Percentiles rank a stretch among this genome's conserved stretches.
Evolutionary conservation across 73 alveolate genomes (phyloP).

Genomic region (Stentor roeselii): DNA sequence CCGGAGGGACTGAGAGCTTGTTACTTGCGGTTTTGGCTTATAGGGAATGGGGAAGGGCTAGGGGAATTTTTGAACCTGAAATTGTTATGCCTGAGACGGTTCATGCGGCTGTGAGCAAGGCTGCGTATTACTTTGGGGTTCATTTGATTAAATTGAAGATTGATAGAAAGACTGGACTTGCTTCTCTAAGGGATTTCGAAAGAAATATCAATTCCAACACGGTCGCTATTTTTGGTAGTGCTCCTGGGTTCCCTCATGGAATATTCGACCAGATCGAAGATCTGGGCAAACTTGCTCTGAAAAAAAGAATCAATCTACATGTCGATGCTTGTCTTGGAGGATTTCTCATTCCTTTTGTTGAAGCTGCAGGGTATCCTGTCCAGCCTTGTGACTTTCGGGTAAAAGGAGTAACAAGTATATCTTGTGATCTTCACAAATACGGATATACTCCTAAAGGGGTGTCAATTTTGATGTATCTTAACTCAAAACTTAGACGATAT

Average conservation of each 20-base stretch:
- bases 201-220: constrained; percentile 74
- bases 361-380: constrained; percentile 70
- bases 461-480: constrained; percentile 80
- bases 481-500: constrained; percentile 74
- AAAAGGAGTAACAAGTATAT: constrained; percentile 97
- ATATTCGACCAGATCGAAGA: constrained; percentile 81
- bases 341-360: constrained; percentile 86
- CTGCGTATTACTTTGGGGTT: constrained; percentile 77
- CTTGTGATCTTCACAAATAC: constrained; percentile 98
- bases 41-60: constrained; percentile 44
- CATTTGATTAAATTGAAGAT: constrained; percentile 78
- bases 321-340: constrained; percentile 97
- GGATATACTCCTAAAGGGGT: constrained; percentile 99
- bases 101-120: constrained; percentile 96
- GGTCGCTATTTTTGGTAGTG: constrained; percentile 79
- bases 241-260: constrained; percentile 94
- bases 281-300: constrained; percentile 70
- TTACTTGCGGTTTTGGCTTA: constrained; percentile 86
- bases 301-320: constrained; percentile 70
- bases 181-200: constrained; percentile 59
- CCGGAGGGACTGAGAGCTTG: constrained; percentile 98
- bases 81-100: constrained; percentile 84
- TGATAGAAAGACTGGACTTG: constrained; percentile 50
- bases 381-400: constrained; percentile 93
- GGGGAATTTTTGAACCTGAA: constrained; percentile 39